A percentile compares a stretch with the other conserved stretches of the same genome.
These are phyloP conservation scores for Colletotrichum sp. DNA, from an alignment of 2,329 filamentous ascomycete species.

Conservation along the genomic window DNA sequence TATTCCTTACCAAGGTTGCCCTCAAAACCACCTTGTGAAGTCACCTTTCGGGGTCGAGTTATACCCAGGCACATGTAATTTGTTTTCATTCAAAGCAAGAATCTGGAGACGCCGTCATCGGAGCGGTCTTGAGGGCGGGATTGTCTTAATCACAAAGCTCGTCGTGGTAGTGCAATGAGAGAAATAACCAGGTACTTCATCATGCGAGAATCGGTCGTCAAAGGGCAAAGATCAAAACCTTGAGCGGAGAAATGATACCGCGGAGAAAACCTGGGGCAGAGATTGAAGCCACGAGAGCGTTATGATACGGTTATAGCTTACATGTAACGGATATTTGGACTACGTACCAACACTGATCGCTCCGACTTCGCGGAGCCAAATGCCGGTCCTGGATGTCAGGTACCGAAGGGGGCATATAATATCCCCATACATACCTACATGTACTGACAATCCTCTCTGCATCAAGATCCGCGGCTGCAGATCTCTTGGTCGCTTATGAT, in stretches of 20 bases:
- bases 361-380: neutral
- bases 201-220: neutral
- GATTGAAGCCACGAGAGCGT: neutral
- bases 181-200: neutral
- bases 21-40: neutral
- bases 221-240: neutral
- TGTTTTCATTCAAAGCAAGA: neutral
- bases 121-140: neutral
- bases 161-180: neutral
- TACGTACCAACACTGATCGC: neutral
- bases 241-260: neutral
- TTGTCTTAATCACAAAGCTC: neutral
- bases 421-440: neutral
- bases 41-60: neutral
- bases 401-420: neutral
- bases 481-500: neutral
- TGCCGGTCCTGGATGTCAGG: neutral
- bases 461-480: neutral
- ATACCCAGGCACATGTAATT: neutral
- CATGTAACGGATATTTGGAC: neutral
- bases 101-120: neutral
- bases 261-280: neutral
- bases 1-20: rapidly evolving
- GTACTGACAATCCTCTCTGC: neutral
- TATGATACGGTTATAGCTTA: neutral